phyloP scores from a whole-genome alignment of 345 rosid genomes.

The Trapa incisa region DNA sequence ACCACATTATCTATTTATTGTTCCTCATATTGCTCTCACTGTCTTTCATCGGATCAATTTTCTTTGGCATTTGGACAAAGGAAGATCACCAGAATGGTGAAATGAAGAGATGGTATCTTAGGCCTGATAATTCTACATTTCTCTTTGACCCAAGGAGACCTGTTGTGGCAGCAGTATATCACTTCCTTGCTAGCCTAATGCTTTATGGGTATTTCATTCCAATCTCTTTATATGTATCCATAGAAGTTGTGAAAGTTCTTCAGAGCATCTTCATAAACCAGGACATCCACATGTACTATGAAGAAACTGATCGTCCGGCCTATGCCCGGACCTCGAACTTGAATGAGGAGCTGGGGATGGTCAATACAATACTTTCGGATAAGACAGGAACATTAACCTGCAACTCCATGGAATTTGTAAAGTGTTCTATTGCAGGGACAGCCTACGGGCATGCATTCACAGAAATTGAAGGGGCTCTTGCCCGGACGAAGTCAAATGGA shows the following conservation, averaged over 20 bases:
- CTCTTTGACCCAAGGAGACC: conserved; percentile 55
- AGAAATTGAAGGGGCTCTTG: conserved; percentile 68
- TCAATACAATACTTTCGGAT: conserved; percentile 76
- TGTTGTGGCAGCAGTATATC: conserved; percentile 38
- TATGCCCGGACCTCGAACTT: conserved; percentile 79
- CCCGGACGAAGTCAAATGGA: conserved; percentile 38
- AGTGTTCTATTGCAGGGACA: conserved; percentile 79
- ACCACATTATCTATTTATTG: conserved; percentile 52
- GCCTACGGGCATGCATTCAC: conserved; percentile 76
- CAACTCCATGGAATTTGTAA: conserved; percentile 93
- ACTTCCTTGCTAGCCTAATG: conserved; percentile 58
- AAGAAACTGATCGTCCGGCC: conserved; percentile 70
- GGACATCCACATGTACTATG: conserved; percentile 68
- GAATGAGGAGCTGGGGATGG: conserved; percentile 92
- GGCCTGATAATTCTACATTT: conserved; percentile 43
- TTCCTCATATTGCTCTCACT: conserved; percentile 37
- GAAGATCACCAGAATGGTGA: conserved; percentile 43
- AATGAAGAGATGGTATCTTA: conserved; percentile 83
- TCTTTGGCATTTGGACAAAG: conserved; percentile 53
- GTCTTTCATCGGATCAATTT: conserved; percentile 54
- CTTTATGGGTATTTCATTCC: conserved; percentile 64
- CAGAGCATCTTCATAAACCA: conserved; percentile 74
- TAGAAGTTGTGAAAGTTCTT: conserved; percentile 78
- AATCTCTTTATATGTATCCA: conserved; percentile 69
- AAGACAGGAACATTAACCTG: conserved; percentile 93